These are phyloP conservation scores for Aspergillus brunneoviolaceus DNA, from an alignment of 2,329 filamentous ascomycete species.

Conservation along the genomic window DNA sequence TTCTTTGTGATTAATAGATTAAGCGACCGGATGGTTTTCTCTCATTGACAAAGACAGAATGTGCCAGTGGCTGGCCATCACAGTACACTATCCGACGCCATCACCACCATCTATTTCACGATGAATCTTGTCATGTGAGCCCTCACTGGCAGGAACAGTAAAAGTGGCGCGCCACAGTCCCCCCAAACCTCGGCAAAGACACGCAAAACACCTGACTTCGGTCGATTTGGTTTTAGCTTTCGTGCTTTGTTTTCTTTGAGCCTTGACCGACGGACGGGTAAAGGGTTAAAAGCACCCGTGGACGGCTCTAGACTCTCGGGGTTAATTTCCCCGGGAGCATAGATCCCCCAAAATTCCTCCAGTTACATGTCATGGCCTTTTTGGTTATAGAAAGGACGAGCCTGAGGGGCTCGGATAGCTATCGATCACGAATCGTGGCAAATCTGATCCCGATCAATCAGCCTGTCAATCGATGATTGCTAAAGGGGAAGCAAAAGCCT, in stretches of 20 bases:
- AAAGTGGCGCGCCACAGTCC: background rate
- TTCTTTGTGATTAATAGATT: background rate
- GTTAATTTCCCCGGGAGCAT: conserved; percentile 2
- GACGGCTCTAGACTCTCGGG: conserved; percentile 3
- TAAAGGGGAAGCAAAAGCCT: background rate
- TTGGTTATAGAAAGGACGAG: background rate
- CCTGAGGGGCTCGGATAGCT: background rate
- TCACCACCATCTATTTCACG: background rate
- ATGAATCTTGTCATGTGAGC: background rate
- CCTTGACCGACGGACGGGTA: background rate
- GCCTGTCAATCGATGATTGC: too few species aligned
- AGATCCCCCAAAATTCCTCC: background rate
- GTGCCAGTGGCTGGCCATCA: background rate
- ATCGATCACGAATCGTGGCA: background rate
- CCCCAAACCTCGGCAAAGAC: background rate
- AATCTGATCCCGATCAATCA: conserved; percentile 11
- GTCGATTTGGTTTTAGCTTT: background rate
- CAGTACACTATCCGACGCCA: background rate
- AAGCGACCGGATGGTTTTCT: background rate
- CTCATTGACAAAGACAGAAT: background rate
- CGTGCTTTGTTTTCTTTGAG: background rate
- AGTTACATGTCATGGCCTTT: background rate
- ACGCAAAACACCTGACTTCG: background rate
- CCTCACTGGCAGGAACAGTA: too few species aligned
- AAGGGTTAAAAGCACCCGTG: background rate